Conservation (phyloP, 495 filamentous ascomycete species). For the Penicillium parvum region DNA sequence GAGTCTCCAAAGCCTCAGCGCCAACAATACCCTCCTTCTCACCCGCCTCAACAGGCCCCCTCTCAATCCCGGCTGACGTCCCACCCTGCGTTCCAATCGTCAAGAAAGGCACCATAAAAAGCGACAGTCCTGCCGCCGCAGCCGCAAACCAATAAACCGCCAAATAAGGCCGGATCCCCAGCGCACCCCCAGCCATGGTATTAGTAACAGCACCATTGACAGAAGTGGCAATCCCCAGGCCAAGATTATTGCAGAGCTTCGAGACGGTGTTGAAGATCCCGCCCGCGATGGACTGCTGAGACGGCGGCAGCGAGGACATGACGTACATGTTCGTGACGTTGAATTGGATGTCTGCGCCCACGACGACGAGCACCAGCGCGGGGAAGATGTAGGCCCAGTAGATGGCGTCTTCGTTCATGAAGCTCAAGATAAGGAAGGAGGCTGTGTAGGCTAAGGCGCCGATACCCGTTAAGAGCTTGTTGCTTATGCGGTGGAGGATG, state of each 20-base stretch:
- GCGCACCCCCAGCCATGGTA: slow-evolving; percentile 14
- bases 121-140: slow-evolving; percentile 22
- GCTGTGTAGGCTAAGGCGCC: slow-evolving; percentile 41
- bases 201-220: slow-evolving; percentile 18
- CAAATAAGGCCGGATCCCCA: slow-evolving; percentile 25
- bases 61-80: neutral
- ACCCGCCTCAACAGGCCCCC: neutral
- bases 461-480: slow-evolving; percentile 43
- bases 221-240: slow-evolving; percentile 31
- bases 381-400: slow-evolving; percentile 59
- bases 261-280: slow-evolving; percentile 37
- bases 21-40: neutral
- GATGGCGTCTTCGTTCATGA: slow-evolving; percentile 36
- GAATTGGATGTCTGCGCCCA: slow-evolving; percentile 57
- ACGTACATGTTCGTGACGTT: slow-evolving; percentile 53
- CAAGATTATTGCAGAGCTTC: slow-evolving; percentile 31
- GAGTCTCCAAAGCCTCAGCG: neutral
- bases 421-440: slow-evolving; percentile 51
- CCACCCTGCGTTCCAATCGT: slow-evolving; percentile 28
- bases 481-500: slow-evolving; percentile 50
- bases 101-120: slow-evolving; percentile 31
- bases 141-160: slow-evolving; percentile 30
- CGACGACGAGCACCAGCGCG: slow-evolving; percentile 45
- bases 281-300: slow-evolving; percentile 34
- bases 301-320: slow-evolving; percentile 34